Percentiles rank a stretch among this genome's conserved stretches.
These are phyloP conservation scores for Rhazya stricta DNA, from an alignment of 257 asterid species.

Conservation along the genomic window DNA sequence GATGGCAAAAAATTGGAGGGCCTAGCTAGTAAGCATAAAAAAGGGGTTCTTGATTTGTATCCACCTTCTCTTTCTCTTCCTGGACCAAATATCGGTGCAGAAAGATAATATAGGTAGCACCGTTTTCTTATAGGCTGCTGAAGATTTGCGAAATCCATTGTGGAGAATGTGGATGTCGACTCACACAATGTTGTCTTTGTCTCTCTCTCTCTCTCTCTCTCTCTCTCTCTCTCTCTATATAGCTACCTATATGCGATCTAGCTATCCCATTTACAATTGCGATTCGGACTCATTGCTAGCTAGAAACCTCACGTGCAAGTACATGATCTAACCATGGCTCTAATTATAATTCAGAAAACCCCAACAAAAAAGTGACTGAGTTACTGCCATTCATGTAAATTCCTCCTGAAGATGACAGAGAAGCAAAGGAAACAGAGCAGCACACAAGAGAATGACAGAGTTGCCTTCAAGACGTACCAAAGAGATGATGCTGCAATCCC, in stretches of 20 bases:
- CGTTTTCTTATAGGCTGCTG: conserved; percentile 37
- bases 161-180: conserved; percentile 47
- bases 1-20: conserved; percentile 21
- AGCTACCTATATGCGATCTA: neutral
- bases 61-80: conserved; percentile 31
- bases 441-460: neutral
- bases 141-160: conserved; percentile 43
- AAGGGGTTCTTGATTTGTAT: conserved; percentile 24
- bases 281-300: neutral
- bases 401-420: neutral
- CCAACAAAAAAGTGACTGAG: no score
- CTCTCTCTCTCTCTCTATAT: neutral
- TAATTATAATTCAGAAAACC: no score
- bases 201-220: neutral
- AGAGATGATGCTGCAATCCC: neutral
- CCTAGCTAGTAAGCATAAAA: conserved; percentile 29
- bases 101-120: conserved; percentile 19
- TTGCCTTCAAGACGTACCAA: neutral
- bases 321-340: no score
- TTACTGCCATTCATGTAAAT: no score
- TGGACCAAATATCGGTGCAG: conserved; percentile 31
- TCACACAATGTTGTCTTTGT: conserved; percentile 22
- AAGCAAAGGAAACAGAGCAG: neutral
- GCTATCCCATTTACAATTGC: neutral
- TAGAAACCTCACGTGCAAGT: neutral